Evolutionary conservation across 2,329 filamentous ascomycete species (phyloP), one percentile per base, ranked within the genome.

Genomic region (Diaporthe sp.): DNA sequence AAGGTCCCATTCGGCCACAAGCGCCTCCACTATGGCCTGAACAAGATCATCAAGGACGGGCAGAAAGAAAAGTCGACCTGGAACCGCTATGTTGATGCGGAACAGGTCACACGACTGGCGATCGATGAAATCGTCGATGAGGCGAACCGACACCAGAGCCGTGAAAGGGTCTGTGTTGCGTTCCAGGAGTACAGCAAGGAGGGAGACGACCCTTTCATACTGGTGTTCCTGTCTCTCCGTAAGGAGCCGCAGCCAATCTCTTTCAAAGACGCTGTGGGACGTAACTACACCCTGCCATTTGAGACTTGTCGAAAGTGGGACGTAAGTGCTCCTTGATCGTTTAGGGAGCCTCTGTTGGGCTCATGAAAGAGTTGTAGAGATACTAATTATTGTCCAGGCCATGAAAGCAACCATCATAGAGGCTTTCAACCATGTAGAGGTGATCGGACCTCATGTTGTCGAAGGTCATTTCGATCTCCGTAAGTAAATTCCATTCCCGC

Each of bases 1-100:
- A 76, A 53, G 58, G 31, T 76, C 2, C 75, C 75, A 0, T 76
- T 74, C n/a, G 75, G 75, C 10, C 75, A 76, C 42, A 68, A 49
- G 31, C 75, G 75, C 15, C 75, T 76, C 7, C 57, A 67, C 5
- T 71, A 71, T 22, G 75, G 75, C 7, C 71, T 76, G 15, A 55
- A 34, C 13, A 63, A 55, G 55, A n/a, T 70, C 31, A n/a, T 60
- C 17, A 71, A 58, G 25, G 68, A 71, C 15, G 28, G 53, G 15
- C 5, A 58, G 25, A 71, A 71, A 28, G 39, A 25, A 13, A 63
- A 37, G n/a, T 44, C 57, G 12, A 76, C 65, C 0, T 76, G 67
- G 49, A 20, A 42, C 25, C 65, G 72, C n/a, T 76, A 74, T 22
- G 31, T 76, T 3, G 49, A 25, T 4, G 10, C 17, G 25, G 67